Base-by-base conservation (phyloP, 164 flowering plant genomes). In the Aristolochia fimbriata region DNA sequence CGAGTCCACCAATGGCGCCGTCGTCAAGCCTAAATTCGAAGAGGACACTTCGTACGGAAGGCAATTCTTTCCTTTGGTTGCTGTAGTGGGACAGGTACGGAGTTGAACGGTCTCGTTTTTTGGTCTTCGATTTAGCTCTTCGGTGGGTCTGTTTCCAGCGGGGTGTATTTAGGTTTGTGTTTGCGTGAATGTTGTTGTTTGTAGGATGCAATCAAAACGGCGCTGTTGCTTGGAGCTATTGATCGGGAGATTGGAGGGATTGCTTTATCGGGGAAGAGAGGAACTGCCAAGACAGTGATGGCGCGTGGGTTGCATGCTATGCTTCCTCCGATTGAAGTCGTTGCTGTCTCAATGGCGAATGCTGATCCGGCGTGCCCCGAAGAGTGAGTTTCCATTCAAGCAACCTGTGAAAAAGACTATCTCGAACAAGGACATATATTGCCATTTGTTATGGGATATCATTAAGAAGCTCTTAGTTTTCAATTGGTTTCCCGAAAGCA, bases 251-350 rank as follows among this genome's bases (percentile, higher is more conserved):
- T 92, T 58, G 97, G 96, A 65, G 97, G 97, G 20, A 84, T 92
- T 75, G 96, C 96, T 51, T 86, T 92, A 50, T 89, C 85, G 22
- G 98, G 98, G 57, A 90, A 75, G 70, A 73, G 98, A 71, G 97
- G 98, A 73, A 93, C 96, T 20, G 97, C 96, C 54, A 93, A 93
- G 79, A 93, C 98, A 22, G 86, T 90, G 10, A 89, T 93, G 98
- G 97, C 98, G 12, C 91, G 97, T 46, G 98, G 98, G 20, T 70
- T 92, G 50, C 98, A 92, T 77, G 96, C 91, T 13, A 74, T 89
- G 67, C 81, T 89, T 61, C 97, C 96, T 12, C 98, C 98, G 47
- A 92, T 92, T 71, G 98, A 92, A 55, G 90, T 86, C 5, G 96
- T 92, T 65, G 79, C 70, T 23, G 94, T 88, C 62, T 89, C 97